Evolutionary conservation across 352 stramenopile genomes (phyloP), one percentile per base, ranked within the genome.

Genomic region (Phytopythium mirpurense): DNA sequence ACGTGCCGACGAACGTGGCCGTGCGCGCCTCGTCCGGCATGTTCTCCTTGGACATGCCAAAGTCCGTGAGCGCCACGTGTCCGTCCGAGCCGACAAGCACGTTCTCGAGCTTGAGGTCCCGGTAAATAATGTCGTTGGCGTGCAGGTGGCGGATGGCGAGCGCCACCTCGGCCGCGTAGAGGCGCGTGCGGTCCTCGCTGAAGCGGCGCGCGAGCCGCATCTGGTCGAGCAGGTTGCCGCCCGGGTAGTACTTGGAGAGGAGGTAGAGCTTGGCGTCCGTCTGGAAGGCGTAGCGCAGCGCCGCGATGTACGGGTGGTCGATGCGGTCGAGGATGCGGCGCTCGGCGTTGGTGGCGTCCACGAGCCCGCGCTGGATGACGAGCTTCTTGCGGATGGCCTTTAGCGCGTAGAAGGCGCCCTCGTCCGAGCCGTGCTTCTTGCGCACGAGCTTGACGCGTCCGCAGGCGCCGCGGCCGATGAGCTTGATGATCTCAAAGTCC

Each of bases 81-180:
- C 97, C 97, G 46, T 95, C 72, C 15, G 84, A 88, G 58, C 98
- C 96, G 38, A 99, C 84, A 15, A 99, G 68, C 36, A 99, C 93
- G 65, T 99, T 99, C 68, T 99, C 97, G 35, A 98, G 93, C 76
- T 99, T 99, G 27, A 99, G 77, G 68, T 99, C 96, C 34, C 96
- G 83, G 78, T 98, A 98, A 64, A 98, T 96, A 71, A 98, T 97
- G 76, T 97, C 82, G 57, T 95, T 83, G 43, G 82, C 62, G 74
- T 98, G 93, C 60, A 98, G 65, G 64, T 97, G 83, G 52, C 92
- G 74, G 45, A 99, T 94, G 23, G 97, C 97, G 3, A 99, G 75
- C 45, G 93, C 83, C 48, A 99, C 97, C 67, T 99, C 90, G 8
- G 97, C 96, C 12, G 95, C 83, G 74, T 99, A 99, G 68, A 99